Conservation (phyloP, 2,329 filamentous ascomycete species). For the Claviceps maximensis region DNA sequence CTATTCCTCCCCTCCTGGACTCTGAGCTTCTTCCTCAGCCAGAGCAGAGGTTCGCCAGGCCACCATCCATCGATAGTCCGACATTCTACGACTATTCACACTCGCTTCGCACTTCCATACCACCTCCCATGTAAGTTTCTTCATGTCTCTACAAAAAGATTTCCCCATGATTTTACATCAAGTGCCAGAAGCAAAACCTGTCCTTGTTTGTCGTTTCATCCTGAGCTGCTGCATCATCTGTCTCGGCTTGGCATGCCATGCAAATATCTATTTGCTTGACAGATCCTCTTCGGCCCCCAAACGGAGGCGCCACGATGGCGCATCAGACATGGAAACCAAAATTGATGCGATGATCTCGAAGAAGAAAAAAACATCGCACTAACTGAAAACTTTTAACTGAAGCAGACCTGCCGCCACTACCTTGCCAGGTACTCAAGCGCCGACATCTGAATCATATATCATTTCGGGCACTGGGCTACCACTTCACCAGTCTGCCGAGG, state of each 20-base stretch:
- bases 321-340: not conserved
- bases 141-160: not conserved
- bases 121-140: constrained; percentile 16
- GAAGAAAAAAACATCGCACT: constrained; percentile 5
- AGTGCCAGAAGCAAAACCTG: not conserved
- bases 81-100: constrained; percentile 46
- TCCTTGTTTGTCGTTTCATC: not conserved
- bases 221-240: not conserved
- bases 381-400: constrained; percentile 11
- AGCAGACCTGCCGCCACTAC: constrained; percentile 13
- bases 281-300: not conserved
- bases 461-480: constrained; percentile 29
- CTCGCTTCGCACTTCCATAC: constrained; percentile 10
- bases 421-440: constrained; percentile 12
- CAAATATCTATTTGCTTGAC: too few relatives aligned
- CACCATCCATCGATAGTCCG: constrained; percentile 45
- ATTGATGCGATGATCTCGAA: not conserved
- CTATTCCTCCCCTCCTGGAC: constrained; percentile 14
- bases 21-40: constrained; percentile 29
- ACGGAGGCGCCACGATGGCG: not conserved
- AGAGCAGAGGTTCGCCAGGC: constrained; percentile 40
- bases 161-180: not conserved
- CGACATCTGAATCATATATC: constrained; percentile 20
- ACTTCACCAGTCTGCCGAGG: constrained; percentile 26
- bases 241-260: not conserved